Evolutionary conservation across 169 alveolate genomes (phyloP).

Genomic region (Plasmodium knowlesi): DNA sequence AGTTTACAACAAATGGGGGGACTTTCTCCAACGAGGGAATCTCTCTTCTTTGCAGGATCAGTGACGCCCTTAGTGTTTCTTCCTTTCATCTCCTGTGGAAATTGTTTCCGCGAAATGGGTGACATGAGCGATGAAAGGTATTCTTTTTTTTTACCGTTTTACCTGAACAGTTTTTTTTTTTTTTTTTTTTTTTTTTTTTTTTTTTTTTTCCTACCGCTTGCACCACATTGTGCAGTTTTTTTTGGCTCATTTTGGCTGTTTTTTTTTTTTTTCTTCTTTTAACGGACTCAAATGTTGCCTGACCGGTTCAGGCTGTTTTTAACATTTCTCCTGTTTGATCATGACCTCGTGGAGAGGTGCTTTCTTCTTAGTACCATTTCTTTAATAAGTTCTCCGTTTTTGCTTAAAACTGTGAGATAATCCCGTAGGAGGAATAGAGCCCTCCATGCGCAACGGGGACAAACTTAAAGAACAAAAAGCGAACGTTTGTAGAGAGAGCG

Average conservation of each 20-base stretch:
- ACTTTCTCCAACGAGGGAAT: not conserved
- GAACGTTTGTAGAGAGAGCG: not conserved
- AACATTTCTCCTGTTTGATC: not conserved
- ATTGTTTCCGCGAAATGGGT: not conserved
- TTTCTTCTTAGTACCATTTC: not conserved
- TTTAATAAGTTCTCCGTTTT: not conserved
- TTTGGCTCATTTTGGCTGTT: not conserved
- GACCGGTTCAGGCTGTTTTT: constrained; percentile 1
- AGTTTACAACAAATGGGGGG: not conserved
- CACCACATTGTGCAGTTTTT: not conserved
- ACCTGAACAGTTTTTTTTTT: not conserved
- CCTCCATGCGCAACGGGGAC: not conserved
- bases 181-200: not conserved
- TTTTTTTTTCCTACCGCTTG: not conserved
- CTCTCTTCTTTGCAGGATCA: not conserved
- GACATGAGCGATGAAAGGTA: not conserved
- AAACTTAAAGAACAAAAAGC: not conserved
- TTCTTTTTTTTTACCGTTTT: not conserved
- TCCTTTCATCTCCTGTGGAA: not conserved
- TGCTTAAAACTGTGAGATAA: not conserved
- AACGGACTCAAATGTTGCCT: not conserved
- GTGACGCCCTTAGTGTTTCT: not conserved
- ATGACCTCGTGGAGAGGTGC: not conserved
- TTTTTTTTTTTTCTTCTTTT: not conserved
- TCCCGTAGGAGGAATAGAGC: not conserved